Conservation (phyloP, 352 stramenopile genomes). For the Pythium aristosporum region DNA sequence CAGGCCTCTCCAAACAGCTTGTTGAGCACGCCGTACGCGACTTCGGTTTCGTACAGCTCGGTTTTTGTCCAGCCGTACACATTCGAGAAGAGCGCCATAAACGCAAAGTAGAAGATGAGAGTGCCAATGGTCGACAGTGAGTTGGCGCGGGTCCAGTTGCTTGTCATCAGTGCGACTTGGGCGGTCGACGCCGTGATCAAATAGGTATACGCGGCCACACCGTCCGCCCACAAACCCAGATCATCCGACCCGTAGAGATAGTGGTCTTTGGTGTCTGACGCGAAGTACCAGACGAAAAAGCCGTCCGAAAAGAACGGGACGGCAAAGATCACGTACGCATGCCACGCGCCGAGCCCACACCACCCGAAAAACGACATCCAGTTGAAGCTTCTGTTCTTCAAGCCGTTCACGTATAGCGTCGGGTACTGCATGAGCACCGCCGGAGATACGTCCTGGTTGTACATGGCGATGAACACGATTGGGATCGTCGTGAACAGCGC, state of each 20-base stretch:
- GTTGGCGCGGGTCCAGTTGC: conserved; percentile 85
- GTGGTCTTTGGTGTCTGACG: conserved; percentile 37
- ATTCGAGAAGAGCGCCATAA: conserved; percentile 83
- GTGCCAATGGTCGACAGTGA: conserved; percentile 72
- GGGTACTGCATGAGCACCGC: conserved; percentile 89
- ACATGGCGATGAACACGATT: conserved; percentile 90
- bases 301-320: conserved; percentile 85
- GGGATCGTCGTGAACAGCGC: conserved; percentile 88
- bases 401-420: conserved; percentile 84
- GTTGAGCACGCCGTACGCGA: conserved; percentile 59
- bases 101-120: conserved; percentile 84
- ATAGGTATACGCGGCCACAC: conserved; percentile 84
- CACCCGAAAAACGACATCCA: conserved; percentile 87
- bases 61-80: conserved; percentile 72
- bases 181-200: conserved; percentile 84
- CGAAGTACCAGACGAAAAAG: conserved; percentile 84
- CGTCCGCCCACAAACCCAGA: conserved; percentile 74
- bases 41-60: conserved; percentile 81
- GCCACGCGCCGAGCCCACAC: conserved; percentile 83
- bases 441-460: conserved; percentile 89
- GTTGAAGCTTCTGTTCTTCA: conserved; percentile 90
- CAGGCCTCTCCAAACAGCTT: conserved; percentile 67
- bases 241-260: conserved; percentile 70
- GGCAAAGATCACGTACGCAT: conserved; percentile 85
- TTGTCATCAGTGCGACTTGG: conserved; percentile 87